Base-by-base conservation (phyloP, 2,329 filamentous ascomycete genomes). In the Fusarium verticillioides region DNA sequence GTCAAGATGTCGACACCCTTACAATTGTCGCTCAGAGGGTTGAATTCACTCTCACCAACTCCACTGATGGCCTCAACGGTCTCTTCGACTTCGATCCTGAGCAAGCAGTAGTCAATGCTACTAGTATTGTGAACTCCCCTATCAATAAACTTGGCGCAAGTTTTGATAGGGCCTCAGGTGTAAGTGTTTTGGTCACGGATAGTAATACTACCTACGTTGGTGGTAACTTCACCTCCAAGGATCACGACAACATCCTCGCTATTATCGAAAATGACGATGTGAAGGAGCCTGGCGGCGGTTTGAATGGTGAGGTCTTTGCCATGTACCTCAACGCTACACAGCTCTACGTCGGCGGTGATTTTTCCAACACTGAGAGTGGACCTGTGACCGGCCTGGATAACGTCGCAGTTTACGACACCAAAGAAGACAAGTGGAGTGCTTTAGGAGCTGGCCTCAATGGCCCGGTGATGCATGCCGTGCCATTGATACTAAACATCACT, bases 11-110 rank as follows among this genome's bases (percentile, higher is more conserved):
- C 39, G 83, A 86, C 11, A 83, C 88, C 62, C 85, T 96, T 79
- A 93, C 92, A 3, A 85, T 98, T 73, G 96, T 99, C n/a, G 96
- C 96, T 13, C 95, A 97, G 79, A 90, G 93, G 63, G 91, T 98
- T 44, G 91, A 92, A 15, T 97, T 98, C 81, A 91, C 86, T 28
- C 85, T 94, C 52, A 87, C 92, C 73, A 91, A 91, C 72, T 92
- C 93, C 6, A 93, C 91, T 52, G 93, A 93, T 57, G 94, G 93
- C 7, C 85, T 99, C 60, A 98, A 98, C 79, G 95, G 95, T 13
- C 84, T 99, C 4, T 98, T 93, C 80, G 96, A 98, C 78, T 98
- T 94, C 79, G 89, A 97, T 75, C 94, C 95, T 1, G 77, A 80
- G 9, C 73, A 81, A 47, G 74, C 77, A 9, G 85, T 86, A 0